phyloP scores from a whole-genome alignment of 768 basidiomycete species.

The Terana coerulea region DNA sequence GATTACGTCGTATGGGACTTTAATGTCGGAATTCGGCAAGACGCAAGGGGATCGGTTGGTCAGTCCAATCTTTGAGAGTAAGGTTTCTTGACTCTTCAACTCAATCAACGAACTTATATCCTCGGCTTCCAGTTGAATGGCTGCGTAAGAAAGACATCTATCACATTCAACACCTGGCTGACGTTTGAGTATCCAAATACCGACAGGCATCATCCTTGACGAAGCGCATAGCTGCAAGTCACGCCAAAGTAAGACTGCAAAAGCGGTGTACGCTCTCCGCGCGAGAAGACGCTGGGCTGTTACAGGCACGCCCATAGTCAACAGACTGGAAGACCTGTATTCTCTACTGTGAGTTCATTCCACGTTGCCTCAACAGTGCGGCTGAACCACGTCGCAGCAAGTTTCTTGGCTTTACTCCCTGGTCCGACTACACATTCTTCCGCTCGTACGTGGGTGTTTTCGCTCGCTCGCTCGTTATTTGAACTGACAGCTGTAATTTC shows the following conservation, averaged over 20 bases:
- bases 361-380: conserved; percentile 3
- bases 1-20: conserved; percentile 87
- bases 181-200: background rate
- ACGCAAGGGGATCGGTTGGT: conserved; percentile 41
- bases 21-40: conserved; percentile 85
- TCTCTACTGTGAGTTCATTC: conserved; percentile 57
- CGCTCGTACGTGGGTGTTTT: conserved; percentile 58
- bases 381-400: conserved; percentile 40
- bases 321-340: conserved; percentile 87
- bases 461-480: too few relatives aligned
- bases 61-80: conserved; percentile 72
- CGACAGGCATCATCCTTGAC: conserved; percentile 63
- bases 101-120: background rate
- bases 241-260: conserved; percentile 80
- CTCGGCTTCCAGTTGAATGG: conserved; percentile 61
- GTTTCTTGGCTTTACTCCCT: conserved; percentile 74
- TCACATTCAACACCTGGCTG: background rate
- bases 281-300: conserved; percentile 87
- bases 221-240: conserved; percentile 97
- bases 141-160: conserved; percentile 36
- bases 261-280: conserved; percentile 80
- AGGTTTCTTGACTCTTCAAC: conserved; percentile 19
- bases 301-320: conserved; percentile 95
- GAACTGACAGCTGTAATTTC: too few relatives aligned
- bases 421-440: conserved; percentile 86